Evolutionary conservation across 2,329 filamentous ascomycete species (phyloP), one percentile per base, ranked within the genome.

Genomic region (Exophiala spinifera): DNA sequence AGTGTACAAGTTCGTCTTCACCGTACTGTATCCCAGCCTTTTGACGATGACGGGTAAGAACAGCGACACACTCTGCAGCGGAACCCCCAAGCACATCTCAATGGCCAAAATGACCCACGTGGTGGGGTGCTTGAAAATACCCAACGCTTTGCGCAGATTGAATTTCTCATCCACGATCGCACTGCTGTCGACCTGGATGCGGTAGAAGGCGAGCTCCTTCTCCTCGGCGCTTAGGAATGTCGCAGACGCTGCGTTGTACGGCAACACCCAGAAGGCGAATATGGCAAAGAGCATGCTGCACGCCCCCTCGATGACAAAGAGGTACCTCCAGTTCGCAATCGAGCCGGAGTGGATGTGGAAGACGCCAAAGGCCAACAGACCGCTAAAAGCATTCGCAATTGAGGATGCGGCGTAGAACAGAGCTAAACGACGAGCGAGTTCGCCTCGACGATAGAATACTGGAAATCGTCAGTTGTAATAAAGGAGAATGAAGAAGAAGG

Each of bases 1-100:
- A 0, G 88, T 91, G 71, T 88, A 91, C 0, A 92, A 77, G 64
- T 94, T 92, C 0, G 88, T 91, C 63, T 83, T 82, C 56, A 83
- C 76, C 14, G 74, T 77, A 45, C 67, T 61, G 64, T 79, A 83
- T 7, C 76, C 76, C 3, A 84, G 70, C 1, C 78, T 69, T 3
- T 67, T 68, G 15, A 84, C 74, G 57, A 84, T 84, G 57, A 82
- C 79, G 0, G 81, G 81, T 44, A 84, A 67, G 66, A 84, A 84
- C 1, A 83, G 73, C 0, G 73, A 69, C 3, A 83, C 80, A 3
- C 76, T 79, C 59, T 83, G 79, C 8, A 84, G 65, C 0, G 81
- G 80, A 0, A 84, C 80, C 31, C 81, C 80, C 13, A 83, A 72
- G 61, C 81, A 83, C 51, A 83, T 76, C 65, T 82, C 78, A 56